Evolutionary conservation across 305 asterid genomes (phyloP).

Genomic region (Withania somnifera): DNA sequence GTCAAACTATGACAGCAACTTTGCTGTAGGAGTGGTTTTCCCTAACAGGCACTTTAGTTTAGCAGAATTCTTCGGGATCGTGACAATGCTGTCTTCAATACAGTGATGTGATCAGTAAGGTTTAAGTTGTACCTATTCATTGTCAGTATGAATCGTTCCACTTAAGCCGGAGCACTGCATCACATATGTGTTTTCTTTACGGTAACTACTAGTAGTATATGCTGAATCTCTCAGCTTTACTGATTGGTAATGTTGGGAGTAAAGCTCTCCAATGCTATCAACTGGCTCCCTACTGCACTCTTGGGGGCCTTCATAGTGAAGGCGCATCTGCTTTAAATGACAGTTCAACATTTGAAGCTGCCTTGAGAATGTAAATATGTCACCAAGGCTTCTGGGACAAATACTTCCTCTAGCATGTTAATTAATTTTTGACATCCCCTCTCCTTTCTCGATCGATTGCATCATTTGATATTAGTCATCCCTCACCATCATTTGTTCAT

Average conservation of each 20-base stretch:
- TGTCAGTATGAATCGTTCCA: not conserved
- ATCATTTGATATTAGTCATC: conserved; percentile 10
- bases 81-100: conserved; percentile 29
- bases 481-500: conserved; percentile 4
- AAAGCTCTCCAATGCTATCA: conserved; percentile 36
- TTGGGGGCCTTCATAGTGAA: conserved; percentile 46
- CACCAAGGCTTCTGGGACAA: not conserved
- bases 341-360: conserved; percentile 24
- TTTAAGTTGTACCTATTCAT: not conserved
- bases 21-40: conserved; percentile 27
- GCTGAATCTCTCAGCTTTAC: not conserved
- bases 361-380: not conserved
- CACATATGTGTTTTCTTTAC: not conserved
- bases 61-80: conserved; percentile 47
- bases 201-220: not conserved
- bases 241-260: conserved; percentile 26
- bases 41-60: conserved; percentile 33
- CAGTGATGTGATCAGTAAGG: conserved; percentile 19
- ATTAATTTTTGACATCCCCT: not conserved
- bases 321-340: conserved; percentile 25
- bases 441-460: not conserved
- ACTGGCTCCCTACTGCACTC: conserved; percentile 25
- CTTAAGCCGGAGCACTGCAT: not conserved
- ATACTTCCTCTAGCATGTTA: not conserved
- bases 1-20: conserved; percentile 23